Evolutionary conservation across 1,139 yeast genomes (phyloP), one percentile per base, ranked within the genome.

Genomic region (Blastobotrys elegans): DNA sequence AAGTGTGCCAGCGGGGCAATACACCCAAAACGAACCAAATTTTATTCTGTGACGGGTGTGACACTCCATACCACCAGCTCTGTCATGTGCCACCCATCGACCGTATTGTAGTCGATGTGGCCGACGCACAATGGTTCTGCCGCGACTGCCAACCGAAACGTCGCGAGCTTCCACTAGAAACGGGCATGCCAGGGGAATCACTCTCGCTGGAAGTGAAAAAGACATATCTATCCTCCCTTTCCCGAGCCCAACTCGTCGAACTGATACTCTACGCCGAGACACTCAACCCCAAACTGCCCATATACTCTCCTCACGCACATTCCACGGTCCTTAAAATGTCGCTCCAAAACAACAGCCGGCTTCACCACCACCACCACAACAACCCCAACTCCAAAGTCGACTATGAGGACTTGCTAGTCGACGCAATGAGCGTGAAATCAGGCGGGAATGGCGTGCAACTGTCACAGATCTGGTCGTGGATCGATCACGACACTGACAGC

Each of bases 71-170:
- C 51, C 74, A 70, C 46, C 72, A 71, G 50, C 59, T 69, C 17
- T 70, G 74, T 52, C 74, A 71, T 56, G 59, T 59, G n/a, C 74
- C 74, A 14, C 67, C 64, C 10, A 67, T 71, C 30, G 74, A 69
- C 45, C 56, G 71, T 14, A 59, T 69, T n/a, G 68, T 67, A 17
- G 69, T 71, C 5, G 72, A 68, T 35, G 67, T 70, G n/a, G 68
- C 71, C 1, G 74, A 70, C 44, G 72, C 72, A 3, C 69, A 68
- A 53, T 71, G 74, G 74, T 69, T 66, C 53, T 71, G 75, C 54
- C 59, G 60, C 42, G 66, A 66, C 38, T 71, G 75, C 49, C 68
- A 64, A 49, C 62, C 64, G 10, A 65, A 66, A 47, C 56, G 67
- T 7, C 55, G 65, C 3, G 71, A 68, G 43, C 56, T 59, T 29